Conservation (phyloP, 176 grass and related monocot species). For the Zea mays region Zm-B73-REFERENCE-NAM-5.0 NC_050102.1:180356501-180357000, state of each 20-base stretch:
- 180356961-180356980: slow-evolving; percentile 79
- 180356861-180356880: slow-evolving; percentile 90
- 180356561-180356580: slow-evolving; percentile 61
- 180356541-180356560: slow-evolving; percentile 73
- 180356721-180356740: slow-evolving; percentile 22
- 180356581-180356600: slow-evolving; percentile 23
- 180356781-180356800: background rate
- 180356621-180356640: background rate
- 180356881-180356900: slow-evolving; percentile 98
- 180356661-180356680: background rate
- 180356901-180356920: slow-evolving; percentile 96
- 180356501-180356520: slow-evolving; percentile 50
- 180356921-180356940: slow-evolving; percentile 86
- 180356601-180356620: slow-evolving; percentile 10
- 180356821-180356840: slow-evolving; percentile 10
- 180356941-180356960: slow-evolving; percentile 89
- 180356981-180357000: slow-evolving; percentile 99
- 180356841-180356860: slow-evolving; percentile 22
- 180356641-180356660: background rate
- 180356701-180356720: background rate
- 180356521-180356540: slow-evolving; percentile 63
- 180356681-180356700: background rate
- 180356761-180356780: slow-evolving; percentile 6
- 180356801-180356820: background rate
- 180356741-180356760: background rate